Percentiles rank a stretch among this genome's conserved stretches.
phyloP scores from a whole-genome alignment of 2,329 filamentous ascomycete species.

The Diaporthe humulicola region DNA sequence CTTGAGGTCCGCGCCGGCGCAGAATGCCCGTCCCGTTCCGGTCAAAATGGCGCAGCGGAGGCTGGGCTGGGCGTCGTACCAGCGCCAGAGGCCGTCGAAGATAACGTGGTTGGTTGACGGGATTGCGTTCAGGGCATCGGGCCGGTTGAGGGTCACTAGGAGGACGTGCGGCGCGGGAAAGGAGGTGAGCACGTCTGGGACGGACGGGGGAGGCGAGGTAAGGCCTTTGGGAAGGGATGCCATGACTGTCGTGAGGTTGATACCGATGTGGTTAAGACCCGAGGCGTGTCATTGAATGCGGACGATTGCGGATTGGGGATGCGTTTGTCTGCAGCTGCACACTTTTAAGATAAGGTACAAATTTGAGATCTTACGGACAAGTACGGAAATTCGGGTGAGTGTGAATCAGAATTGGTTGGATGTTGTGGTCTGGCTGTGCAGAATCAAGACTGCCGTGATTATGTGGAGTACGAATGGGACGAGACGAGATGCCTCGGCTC shows the following conservation, averaged over 20 bases:
- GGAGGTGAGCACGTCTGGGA: conserved; percentile 57
- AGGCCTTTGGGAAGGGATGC: conserved; percentile 40
- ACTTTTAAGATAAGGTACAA: background rate
- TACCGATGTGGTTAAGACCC: background rate
- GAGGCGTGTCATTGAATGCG: background rate
- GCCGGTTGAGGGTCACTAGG: conserved; percentile 72
- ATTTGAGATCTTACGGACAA: no score
- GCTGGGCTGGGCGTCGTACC: conserved; percentile 73
- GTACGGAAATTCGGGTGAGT: no score
- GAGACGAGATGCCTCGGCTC: conserved; percentile 23
- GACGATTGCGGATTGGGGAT: background rate
- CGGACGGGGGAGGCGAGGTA: conserved; percentile 54
- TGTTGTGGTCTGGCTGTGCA: background rate
- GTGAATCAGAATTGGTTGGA: background rate
- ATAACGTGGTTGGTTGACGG: conserved; percentile 61
- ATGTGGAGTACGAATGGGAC: background rate
- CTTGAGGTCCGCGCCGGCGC: conserved; percentile 76
- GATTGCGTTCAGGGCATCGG: conserved; percentile 70
- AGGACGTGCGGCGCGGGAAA: conserved; percentile 69
- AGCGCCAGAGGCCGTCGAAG: conserved; percentile 61
- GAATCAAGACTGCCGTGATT: background rate
- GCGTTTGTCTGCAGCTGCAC: no score
- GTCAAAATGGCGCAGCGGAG: conserved; percentile 75
- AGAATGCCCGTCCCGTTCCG: conserved; percentile 74
- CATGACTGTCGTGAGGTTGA: conserved; percentile 26